Base-by-base conservation (phyloP, 495 filamentous ascomycete species). In the Jackrogersella minutella region DNA sequence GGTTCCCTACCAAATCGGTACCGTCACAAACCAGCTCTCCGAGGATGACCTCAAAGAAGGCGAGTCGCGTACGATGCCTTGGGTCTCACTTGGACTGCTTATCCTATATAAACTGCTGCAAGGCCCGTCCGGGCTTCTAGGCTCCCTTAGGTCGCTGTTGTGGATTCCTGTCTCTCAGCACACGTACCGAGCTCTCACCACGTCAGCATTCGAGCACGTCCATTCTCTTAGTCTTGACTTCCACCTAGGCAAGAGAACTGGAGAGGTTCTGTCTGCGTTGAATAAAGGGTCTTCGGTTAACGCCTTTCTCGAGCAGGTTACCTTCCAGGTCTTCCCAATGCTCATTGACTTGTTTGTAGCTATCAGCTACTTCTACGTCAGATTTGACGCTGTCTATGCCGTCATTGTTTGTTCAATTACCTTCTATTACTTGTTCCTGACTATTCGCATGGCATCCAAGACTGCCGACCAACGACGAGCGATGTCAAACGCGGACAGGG, bases 161-260 rank as follows among this genome's bases (percentile, higher is more conserved):
- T 99, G 95, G 95, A 93, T 99, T 43, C 95, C 95, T 0, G 91
- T 99, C 50, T 88, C 92, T 33, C 95, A 99, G 73, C 96, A 97
- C 76, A 96, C 94, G 6, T 99, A 97, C 75, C 91, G 92, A 75
- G 92, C 95, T 49, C 84, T 99, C 26, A 97, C 93, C 1, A 94
- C 93, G 1, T 93, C 95, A 6, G 90, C 94, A 5, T 99, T 99
- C 70, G 95, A 98, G 75, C 95, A 99, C 73, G 95, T 99, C 14
- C 95, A 98, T 76, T 87, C 89, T 34, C 86, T 99, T 13, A 97
- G 93, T 76, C 81, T 97, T 66, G 95, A 98, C 72, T 99, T 99
- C 70, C 95, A 99, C 76, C 85, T 97, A 9, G 91, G 93, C 40
- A 99, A 99, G 79, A 93, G 93, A 76, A 98, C 95, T 1, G 95